Percentiles rank a stretch among this genome's conserved stretches.
Evolutionary conservation across 108 stramenopile species (phyloP).

Genomic region (Fistulifera solaris): DNA sequence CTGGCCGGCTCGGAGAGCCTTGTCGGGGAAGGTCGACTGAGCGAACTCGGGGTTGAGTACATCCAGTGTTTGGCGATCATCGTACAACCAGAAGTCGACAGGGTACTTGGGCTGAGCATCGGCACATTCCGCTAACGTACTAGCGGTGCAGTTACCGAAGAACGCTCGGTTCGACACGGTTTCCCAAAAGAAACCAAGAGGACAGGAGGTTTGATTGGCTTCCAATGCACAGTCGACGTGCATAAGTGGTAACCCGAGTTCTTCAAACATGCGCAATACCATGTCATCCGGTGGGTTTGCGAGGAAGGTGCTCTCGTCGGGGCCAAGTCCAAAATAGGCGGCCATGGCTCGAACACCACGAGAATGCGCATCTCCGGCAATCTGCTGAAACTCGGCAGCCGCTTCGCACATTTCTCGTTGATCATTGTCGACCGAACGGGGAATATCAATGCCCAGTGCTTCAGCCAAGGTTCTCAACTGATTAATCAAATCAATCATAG

Average conservation of each 20-base stretch:
- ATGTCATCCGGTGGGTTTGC: slow-evolving; percentile 12
- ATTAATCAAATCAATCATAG: slow-evolving; percentile 13
- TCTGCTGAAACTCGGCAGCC: slow-evolving; percentile 1
- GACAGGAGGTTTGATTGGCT: not conserved
- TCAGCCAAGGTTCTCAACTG: slow-evolving; percentile 6
- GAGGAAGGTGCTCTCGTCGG: not conserved
- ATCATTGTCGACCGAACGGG: slow-evolving; percentile 6
- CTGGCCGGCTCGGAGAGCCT: not conserved
- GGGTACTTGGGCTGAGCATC: slow-evolving; percentile 9
- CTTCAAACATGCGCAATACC: slow-evolving; percentile 19
- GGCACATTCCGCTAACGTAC: not conserved
- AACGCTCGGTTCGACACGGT: slow-evolving; percentile 1
- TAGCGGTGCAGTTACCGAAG: slow-evolving; percentile 4
- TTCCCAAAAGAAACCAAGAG: slow-evolving; percentile 11
- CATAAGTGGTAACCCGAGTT: slow-evolving; percentile 12
- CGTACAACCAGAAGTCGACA: slow-evolving; percentile 18
- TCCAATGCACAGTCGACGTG: not conserved
- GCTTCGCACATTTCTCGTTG: slow-evolving; percentile 6
- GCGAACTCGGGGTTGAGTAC: not conserved
- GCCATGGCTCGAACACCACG: slow-evolving; percentile 14
- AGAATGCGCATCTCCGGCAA: not conserved
- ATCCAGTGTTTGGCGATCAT: not conserved
- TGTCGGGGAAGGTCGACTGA: slow-evolving; percentile 3
- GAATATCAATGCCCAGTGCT: not conserved
- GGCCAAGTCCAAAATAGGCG: not conserved